These are phyloP conservation scores for Aspergillus indologenus DNA, from an alignment of 495 filamentous ascomycete genomes.

Conservation along the genomic window DNA sequence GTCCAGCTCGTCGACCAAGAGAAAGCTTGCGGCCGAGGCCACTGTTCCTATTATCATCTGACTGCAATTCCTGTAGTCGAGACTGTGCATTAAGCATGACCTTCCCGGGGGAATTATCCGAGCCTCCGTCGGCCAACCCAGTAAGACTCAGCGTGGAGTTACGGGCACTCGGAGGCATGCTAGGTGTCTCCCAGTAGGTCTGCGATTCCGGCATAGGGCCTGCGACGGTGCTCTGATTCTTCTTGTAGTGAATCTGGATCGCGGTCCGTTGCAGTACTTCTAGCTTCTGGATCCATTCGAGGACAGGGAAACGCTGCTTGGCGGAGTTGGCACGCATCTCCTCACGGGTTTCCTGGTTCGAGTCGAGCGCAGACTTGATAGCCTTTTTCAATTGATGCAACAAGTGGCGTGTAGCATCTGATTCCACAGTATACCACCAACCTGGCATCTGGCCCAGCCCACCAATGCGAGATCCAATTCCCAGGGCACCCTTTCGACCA, in stretches of 20 bases:
- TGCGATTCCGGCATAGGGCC: slow-evolving; percentile 3
- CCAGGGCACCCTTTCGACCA: slow-evolving; percentile 67
- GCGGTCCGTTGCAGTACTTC: slow-evolving; percentile 48
- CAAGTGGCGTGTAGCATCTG: slow-evolving; percentile 42
- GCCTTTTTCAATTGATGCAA: slow-evolving; percentile 61
- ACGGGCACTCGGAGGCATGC: not conserved
- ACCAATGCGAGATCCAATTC: slow-evolving; percentile 56
- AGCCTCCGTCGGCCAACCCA: not conserved
- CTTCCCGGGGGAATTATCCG: not conserved
- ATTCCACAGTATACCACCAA: slow-evolving; percentile 62
- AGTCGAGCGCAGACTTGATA: slow-evolving; percentile 57
- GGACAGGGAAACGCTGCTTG: slow-evolving; percentile 65
- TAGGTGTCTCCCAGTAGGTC: not conserved
- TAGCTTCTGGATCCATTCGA: slow-evolving; percentile 54
- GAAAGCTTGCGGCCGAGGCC: slow-evolving; percentile 19
- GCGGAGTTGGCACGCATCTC: slow-evolving; percentile 65
- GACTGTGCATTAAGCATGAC: slow-evolving; percentile 15
- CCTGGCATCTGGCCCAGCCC: slow-evolving; percentile 70
- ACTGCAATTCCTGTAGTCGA: slow-evolving; percentile 16
- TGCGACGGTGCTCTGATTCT: slow-evolving; percentile 18
- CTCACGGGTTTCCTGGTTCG: slow-evolving; percentile 46
- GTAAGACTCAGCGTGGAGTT: slow-evolving; percentile 8
- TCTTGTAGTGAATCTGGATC: slow-evolving; percentile 24
- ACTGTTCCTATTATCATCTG: slow-evolving; percentile 15
- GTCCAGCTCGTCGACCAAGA: slow-evolving; percentile 26